A percentile compares a stretch with the other conserved stretches of the same genome.
Evolutionary conservation across 768 basidiomycete genomes (phyloP).

Genomic region (Tricholomella constricta): DNA sequence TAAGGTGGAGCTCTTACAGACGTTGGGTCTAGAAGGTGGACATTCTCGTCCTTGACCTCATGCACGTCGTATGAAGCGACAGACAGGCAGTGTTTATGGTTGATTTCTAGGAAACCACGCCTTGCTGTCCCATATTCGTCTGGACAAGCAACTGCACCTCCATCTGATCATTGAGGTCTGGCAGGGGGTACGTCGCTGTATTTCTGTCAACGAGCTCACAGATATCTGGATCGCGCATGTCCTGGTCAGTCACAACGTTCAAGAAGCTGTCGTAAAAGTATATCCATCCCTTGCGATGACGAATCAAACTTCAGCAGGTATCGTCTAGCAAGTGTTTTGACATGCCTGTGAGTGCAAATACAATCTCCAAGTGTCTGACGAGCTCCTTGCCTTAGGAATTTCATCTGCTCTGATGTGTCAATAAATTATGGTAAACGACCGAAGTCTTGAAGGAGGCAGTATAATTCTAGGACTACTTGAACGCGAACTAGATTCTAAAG

Average conservation of each 20-base stretch:
- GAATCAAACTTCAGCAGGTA: background rate
- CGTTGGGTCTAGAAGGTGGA: slow-evolving; percentile 27
- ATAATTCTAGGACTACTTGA: background rate
- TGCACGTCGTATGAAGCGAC: slow-evolving; percentile 43
- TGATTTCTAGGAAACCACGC: slow-evolving; percentile 38
- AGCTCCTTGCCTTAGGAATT: slow-evolving; percentile 10
- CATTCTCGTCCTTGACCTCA: slow-evolving; percentile 31
- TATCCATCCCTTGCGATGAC: slow-evolving; percentile 44
- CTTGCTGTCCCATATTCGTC: slow-evolving; percentile 16
- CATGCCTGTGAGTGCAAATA: slow-evolving; percentile 43
- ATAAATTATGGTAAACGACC: background rate
- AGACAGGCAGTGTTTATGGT: slow-evolving; percentile 50
- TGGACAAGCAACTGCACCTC: slow-evolving; percentile 44
- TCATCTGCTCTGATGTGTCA: slow-evolving; percentile 7
- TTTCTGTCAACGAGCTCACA: slow-evolving; percentile 31
- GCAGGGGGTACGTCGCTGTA: slow-evolving; percentile 27
- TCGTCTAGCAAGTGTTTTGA: slow-evolving; percentile 6
- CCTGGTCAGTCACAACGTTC: slow-evolving; percentile 51
- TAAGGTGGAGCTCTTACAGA: slow-evolving; percentile 19
- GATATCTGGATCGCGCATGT: slow-evolving; percentile 42
- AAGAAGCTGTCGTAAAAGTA: slow-evolving; percentile 46
- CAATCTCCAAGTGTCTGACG: slow-evolving; percentile 36
- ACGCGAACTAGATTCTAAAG: slow-evolving; percentile 4
- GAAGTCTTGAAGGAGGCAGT: background rate
- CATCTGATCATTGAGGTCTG: slow-evolving; percentile 39